phyloP scores from a whole-genome alignment of 345 rosid species.

The Tarenaya hassleriana region DNA sequence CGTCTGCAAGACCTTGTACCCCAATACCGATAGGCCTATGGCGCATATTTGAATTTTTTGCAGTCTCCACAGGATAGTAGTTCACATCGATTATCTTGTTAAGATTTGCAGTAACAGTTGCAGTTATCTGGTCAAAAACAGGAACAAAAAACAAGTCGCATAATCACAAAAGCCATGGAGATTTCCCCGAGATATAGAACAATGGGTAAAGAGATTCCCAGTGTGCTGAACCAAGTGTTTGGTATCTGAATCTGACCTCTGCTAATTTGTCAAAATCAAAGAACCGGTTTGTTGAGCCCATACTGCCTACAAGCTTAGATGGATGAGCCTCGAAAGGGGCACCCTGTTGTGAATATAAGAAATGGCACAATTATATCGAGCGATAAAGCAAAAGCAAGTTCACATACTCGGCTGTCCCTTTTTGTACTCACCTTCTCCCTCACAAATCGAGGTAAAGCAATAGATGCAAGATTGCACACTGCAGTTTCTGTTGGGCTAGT shows the following conservation, averaged over 20 bases:
- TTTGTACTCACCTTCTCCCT: slow-evolving; percentile 58
- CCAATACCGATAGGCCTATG: slow-evolving; percentile 97
- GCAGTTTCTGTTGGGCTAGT: slow-evolving; percentile 93
- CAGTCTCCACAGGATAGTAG: slow-evolving; percentile 88
- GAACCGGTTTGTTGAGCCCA: slow-evolving; percentile 60
- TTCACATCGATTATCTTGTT: slow-evolving; percentile 92
- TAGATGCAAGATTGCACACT: slow-evolving; percentile 93
- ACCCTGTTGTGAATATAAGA: slow-evolving; percentile 35
- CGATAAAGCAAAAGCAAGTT: background rate
- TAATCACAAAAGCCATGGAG: background rate
- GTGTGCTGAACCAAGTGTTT: background rate
- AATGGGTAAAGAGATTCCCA: too few relatives aligned
- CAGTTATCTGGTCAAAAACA: slow-evolving; percentile 44
- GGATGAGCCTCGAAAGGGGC: slow-evolving; percentile 66
- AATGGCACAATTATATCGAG: background rate
- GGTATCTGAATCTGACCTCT: slow-evolving; percentile 57
- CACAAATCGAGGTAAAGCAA: slow-evolving; percentile 80
- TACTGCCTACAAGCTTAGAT: slow-evolving; percentile 77
- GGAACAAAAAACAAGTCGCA: background rate
- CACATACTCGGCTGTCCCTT: background rate
- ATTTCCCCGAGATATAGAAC: background rate
- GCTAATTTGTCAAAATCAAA: slow-evolving; percentile 89
- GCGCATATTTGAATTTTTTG: slow-evolving; percentile 63
- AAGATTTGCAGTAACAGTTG: slow-evolving; percentile 55
- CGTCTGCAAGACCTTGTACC: slow-evolving; percentile 92